phyloP scores from a whole-genome alignment of 2,329 filamentous ascomycete species.

The Fusarium sp. region DNA sequence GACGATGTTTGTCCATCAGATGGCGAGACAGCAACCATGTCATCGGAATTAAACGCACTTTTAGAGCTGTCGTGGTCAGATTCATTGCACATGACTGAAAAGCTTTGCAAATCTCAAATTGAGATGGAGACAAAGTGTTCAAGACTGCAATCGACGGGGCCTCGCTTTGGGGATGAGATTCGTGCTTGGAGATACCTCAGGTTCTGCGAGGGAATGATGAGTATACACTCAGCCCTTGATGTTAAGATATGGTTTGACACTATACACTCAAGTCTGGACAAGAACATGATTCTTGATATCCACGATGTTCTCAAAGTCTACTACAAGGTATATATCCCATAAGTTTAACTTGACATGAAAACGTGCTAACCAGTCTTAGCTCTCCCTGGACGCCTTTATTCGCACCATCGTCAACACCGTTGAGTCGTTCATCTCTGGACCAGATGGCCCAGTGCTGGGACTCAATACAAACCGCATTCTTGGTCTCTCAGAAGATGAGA shows the following conservation, averaged over 20 bases:
- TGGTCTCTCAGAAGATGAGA: constrained; percentile 17
- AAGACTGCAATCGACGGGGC: constrained; percentile 39
- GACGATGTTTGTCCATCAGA: constrained; percentile 24
- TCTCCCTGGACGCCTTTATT: constrained; percentile 46
- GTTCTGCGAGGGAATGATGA: constrained; percentile 15
- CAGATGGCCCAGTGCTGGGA: constrained; percentile 30
- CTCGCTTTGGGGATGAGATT: constrained; percentile 38
- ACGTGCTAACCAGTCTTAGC: constrained; percentile 27
- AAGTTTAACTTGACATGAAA: accelerated
- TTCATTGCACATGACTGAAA: background rate
- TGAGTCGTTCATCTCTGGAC: constrained; percentile 23
- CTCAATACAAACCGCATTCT: constrained; percentile 24
- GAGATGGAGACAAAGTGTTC: constrained; percentile 20
- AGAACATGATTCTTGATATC: constrained; percentile 49
- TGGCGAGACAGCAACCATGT: constrained; percentile 27
- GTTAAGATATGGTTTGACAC: constrained; percentile 3
- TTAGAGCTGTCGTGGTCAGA: constrained; percentile 1
- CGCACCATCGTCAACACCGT: constrained; percentile 27
- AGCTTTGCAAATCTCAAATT: constrained; percentile 6
- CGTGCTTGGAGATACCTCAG: constrained; percentile 34
- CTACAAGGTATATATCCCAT: constrained; percentile 45
- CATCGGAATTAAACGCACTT: constrained; percentile 18
- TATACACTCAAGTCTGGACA: constrained; percentile 11
- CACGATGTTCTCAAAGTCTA: constrained; percentile 53
- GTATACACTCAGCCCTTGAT: background rate